Base-by-base conservation (phyloP, 2,329 filamentous ascomycete genomes). In the Microcera coccophila region DNA sequence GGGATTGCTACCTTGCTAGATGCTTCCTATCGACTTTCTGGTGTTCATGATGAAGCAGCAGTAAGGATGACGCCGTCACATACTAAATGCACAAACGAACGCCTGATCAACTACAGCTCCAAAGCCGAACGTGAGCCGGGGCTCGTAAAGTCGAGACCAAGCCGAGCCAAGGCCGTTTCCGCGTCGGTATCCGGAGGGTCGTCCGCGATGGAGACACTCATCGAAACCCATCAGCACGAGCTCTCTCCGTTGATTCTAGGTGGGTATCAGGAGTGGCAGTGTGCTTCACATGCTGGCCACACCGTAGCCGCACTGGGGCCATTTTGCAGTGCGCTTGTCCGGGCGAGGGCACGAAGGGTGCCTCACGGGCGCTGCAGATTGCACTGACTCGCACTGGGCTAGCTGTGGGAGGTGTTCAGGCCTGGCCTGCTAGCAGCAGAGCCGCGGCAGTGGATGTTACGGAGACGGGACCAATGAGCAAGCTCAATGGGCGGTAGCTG, bases 161-260 rank as follows among this genome's bases (percentile, higher is more conserved):
- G 50, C 54, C 54, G 54, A 57, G 50, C 38, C 44, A 45, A 47
- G 54, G 44, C 40, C 47, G 37, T 26, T 43, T 57, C 54, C 54
- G 54, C n/a, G 54, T 57, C 54, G 54, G 54, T 57, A 44, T 55
- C 54, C 54, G 54, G 54, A 52, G 43, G 41, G 36, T 49, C 31
- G 39, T 57, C 54, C 52, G 54, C 45, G 50, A 54, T 57, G 53
- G 44, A 15, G 7, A 7, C 22, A 26, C 22, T 26, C 22, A 26
- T 26, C n/a, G n/a, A n/a, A n/a, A n/a, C n/a, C n/a, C n/a, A n/a
- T n/a, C n/a, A n/a, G n/a, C n/a, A n/a, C n/a, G 24, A 28, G 24
- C 24, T 28, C 14, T 28, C 9, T 28, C 24, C 24, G 14, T 28
- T 14, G 24, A 14, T 28, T 8, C 24, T 9, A 28, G 24, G 24